Conservation (phyloP, 176 grass and related monocot genomes). For the Carex kokanica region DNA sequence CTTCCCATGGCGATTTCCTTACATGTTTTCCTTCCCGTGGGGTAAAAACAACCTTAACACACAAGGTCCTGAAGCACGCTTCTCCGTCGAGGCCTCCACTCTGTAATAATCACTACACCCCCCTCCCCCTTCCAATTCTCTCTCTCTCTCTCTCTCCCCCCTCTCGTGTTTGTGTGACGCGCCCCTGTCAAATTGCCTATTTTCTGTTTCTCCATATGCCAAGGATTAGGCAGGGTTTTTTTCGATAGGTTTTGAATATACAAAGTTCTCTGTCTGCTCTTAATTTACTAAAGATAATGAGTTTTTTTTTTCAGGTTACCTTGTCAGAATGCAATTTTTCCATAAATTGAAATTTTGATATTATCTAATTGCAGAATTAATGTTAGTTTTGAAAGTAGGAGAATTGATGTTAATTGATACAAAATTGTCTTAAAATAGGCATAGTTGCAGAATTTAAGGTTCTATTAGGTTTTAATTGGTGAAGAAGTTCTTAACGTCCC, state of each 20-base stretch:
- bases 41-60: neutral
- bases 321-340: neutral
- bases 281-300: neutral
- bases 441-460: neutral
- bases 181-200: neutral
- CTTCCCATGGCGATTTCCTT: slow-evolving; percentile 8
- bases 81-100: neutral
- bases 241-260: neutral
- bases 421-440: neutral
- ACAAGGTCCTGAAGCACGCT: slow-evolving; percentile 9
- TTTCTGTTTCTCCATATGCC: neutral
- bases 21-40: neutral
- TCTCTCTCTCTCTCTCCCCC: neutral
- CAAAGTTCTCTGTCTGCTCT: neutral
- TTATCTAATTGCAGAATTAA: neutral
- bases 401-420: neutral
- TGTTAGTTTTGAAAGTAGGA: neutral
- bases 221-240: neutral
- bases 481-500: neutral
- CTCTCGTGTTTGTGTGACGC: neutral
- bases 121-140: no score
- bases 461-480: neutral
- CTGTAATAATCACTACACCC: no score
- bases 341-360: neutral
- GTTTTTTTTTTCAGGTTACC: neutral